Evolutionary conservation across 352 stramenopile species (phyloP).

Genomic region (Phytopythium ostracodes): DNA sequence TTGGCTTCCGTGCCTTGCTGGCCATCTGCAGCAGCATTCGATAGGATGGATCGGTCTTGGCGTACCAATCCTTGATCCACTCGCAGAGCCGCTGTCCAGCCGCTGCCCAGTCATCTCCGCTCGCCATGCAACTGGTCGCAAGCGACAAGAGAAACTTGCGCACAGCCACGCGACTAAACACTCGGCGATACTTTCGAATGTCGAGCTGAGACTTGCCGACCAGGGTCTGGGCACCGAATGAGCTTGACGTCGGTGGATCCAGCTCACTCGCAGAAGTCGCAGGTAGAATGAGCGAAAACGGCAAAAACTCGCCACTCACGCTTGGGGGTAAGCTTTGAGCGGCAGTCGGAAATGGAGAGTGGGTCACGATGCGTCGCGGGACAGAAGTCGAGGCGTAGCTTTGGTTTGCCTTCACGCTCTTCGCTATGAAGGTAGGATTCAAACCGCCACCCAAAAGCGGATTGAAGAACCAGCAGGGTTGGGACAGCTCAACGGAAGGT

Average conservation of each 20-base stretch:
- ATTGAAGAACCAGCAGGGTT: conserved; percentile 15
- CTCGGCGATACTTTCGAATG: conserved; percentile 16
- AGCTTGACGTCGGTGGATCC: neutral
- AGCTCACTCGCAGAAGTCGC: conserved; percentile 1
- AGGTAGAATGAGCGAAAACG: conserved; percentile 41
- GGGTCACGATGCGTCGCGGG: conserved; percentile 17
- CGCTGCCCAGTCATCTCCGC: neutral
- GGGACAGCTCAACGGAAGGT: neutral
- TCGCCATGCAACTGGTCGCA: conserved; percentile 1
- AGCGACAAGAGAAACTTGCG: conserved; percentile 17
- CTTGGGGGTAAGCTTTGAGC: neutral
- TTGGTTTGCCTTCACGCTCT: conserved; percentile 11
- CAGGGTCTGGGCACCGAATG: neutral
- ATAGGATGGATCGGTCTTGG: conserved; percentile 51
- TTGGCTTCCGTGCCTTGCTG: conserved; percentile 18
- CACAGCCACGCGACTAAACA: conserved; percentile 18
- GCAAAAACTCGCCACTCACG: conserved; percentile 6
- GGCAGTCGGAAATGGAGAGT: conserved; percentile 23
- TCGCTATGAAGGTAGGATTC: conserved; percentile 8
- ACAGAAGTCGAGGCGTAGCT: neutral
- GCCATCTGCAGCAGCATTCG: conserved; percentile 58
- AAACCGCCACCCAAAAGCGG: conserved; percentile 31
- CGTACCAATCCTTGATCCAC: conserved; percentile 50
- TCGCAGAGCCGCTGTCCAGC: conserved; percentile 32
- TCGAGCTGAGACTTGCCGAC: neutral